Evolutionary conservation across 1,139 yeast genomes (phyloP).

Genomic region (Candida labiduridarum): DNA sequence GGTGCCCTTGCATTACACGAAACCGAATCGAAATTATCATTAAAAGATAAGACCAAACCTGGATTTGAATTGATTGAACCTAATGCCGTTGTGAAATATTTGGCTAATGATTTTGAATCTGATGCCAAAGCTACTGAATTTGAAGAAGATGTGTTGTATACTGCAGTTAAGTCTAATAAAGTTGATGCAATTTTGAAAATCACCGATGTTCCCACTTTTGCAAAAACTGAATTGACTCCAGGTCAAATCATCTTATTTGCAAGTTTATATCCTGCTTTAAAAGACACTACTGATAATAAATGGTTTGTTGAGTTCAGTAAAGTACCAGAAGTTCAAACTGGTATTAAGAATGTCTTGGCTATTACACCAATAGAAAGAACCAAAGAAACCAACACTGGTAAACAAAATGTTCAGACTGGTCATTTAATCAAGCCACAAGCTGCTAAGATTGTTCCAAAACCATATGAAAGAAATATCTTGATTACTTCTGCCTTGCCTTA

Average conservation of each 20-base stretch:
- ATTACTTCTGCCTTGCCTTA: slow-evolving; percentile 97
- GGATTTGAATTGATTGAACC: slow-evolving; percentile 67
- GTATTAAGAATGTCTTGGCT: slow-evolving; percentile 39
- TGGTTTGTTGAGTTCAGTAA: slow-evolving; percentile 50
- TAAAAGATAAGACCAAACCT: slow-evolving; percentile 32
- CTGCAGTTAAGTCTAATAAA: slow-evolving; percentile 33
- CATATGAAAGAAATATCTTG: slow-evolving; percentile 74
- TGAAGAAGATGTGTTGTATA: slow-evolving; percentile 38
- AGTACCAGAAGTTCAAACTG: slow-evolving; percentile 38
- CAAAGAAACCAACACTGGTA: slow-evolving; percentile 61
- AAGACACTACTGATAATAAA: slow-evolving; percentile 20
- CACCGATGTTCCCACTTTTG: slow-evolving; percentile 16
- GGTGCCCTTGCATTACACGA: slow-evolving; percentile 30
- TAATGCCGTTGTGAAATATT: slow-evolving; percentile 79
- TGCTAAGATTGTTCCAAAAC: slow-evolving; percentile 54
- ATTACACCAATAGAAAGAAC: slow-evolving; percentile 47
- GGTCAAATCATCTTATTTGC: slow-evolving; percentile 52
- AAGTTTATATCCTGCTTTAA: slow-evolving; percentile 39
- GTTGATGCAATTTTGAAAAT: slow-evolving; percentile 19
- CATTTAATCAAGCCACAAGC: slow-evolving; percentile 39
- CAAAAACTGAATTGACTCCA: slow-evolving; percentile 29
- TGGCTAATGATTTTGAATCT: slow-evolving; percentile 49
- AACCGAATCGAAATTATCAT: slow-evolving; percentile 26
- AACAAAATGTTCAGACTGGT: slow-evolving; percentile 45
- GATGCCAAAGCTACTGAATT: slow-evolving; percentile 21